Evolutionary conservation across 2,329 filamentous ascomycete species (phyloP), one percentile per base, ranked within the genome.

Genomic region (Colletotrichum horii): DNA sequence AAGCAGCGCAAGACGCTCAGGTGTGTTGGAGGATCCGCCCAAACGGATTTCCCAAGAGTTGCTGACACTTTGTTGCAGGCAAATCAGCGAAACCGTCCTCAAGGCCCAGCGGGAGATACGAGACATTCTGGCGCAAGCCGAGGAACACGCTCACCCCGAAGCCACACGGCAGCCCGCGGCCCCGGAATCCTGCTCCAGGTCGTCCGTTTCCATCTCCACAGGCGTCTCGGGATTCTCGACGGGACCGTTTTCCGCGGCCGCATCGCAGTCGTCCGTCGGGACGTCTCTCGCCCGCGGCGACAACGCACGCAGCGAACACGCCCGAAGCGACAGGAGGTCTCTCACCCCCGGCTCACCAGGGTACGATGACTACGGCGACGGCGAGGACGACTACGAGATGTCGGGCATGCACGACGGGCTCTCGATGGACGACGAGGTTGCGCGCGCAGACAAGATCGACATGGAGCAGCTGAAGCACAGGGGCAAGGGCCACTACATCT

Each of bases 391-490:
- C 14, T 48, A 71, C 28, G 15, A 22, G 56, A 75, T 28, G 56
- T 55, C 38, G 34, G 55, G 22, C 55, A 24, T 30, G 52, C 84
- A 79, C 58, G 77, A 80, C 32, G 84, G 85, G 75, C 43, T 52
- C 30, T 61, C 58, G 58, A 30, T 32, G 16, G 28, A 61, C 30
- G 58, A 61, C 19, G 58, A 61, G 28, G 43, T 52, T 52, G 43
- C 43, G 43, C 28, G 19, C 26, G 28, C 30, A 61, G 28, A 61
- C 58, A 61, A 30, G 7, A n/a, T 30, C 58, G 58, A 81, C 72
- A 85, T 86, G 83, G 83, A 85, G 82, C 83, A 15, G 43, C 80
- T 87, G 30, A 83, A 82, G 66, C 83, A 84, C 66, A 81, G 85
- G 73, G 85, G 85, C 14, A 87, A 86, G 71, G 84, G 85, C 11